Conservation (phyloP, 2,329 filamentous ascomycete genomes). For the Dactylellina parvicollis region DNA sequence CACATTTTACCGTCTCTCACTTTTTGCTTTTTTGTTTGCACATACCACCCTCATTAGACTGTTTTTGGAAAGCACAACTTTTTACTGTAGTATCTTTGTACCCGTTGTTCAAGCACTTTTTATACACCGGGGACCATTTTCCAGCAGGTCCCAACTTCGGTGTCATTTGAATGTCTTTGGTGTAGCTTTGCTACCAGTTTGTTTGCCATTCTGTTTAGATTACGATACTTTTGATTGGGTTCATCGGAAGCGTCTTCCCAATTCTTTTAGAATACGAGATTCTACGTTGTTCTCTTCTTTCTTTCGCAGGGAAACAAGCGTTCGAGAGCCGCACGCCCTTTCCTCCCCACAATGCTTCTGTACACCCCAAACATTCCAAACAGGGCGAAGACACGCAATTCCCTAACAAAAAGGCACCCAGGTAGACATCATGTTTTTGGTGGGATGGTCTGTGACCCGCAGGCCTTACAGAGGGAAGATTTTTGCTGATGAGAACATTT, state of each 20-base stretch:
- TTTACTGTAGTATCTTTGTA: constrained; percentile 48
- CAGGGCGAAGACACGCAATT: constrained; percentile 29
- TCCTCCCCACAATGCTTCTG: constrained; percentile 15
- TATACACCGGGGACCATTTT: constrained; percentile 35
- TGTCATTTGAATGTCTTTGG: constrained; percentile 54
- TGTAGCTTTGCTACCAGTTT: constrained; percentile 49
- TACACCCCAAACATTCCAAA: constrained; percentile 19
- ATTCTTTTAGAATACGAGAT: constrained; percentile 50
- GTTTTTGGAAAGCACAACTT: constrained; percentile 53
- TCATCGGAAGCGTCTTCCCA: constrained; percentile 41
- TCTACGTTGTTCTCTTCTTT: constrained; percentile 35
- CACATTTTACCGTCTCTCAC: constrained; percentile 25
- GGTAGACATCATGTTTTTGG: constrained; percentile 33
- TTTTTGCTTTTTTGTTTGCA: constrained; percentile 28
- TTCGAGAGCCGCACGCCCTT: constrained; percentile 30
- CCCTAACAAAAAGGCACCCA: constrained; percentile 18
- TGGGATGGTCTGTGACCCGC: constrained; percentile 18
- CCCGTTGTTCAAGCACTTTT: constrained; percentile 47
- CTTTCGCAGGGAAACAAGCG: constrained; percentile 31
- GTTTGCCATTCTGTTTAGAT: constrained; percentile 53
- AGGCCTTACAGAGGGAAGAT: background rate
- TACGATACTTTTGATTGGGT: constrained; percentile 53
- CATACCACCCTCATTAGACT: constrained; percentile 49
- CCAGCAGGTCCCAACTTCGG: constrained; percentile 41
- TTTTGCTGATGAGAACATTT: constrained; percentile 35